These are phyloP conservation scores for Stylosanthes scabra DNA, from an alignment of 331 rosid genomes.

Conservation along the genomic window DNA sequence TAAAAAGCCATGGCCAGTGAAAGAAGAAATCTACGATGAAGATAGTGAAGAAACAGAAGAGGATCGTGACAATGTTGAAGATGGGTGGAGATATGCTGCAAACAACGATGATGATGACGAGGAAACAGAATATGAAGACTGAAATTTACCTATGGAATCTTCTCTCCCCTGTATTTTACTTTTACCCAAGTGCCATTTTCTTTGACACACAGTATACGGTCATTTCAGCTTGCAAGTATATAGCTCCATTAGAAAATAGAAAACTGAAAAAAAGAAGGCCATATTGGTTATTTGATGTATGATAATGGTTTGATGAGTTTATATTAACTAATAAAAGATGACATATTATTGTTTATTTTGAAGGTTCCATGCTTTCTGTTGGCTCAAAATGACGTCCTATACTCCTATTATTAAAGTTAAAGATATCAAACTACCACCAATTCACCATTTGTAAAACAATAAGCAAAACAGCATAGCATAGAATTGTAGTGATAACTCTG, in stretches of 20 bases:
- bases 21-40: constrained; percentile 79
- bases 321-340: constrained; percentile 20
- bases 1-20: constrained; percentile 81
- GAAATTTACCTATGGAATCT: constrained; percentile 28
- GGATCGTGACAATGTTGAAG: constrained; percentile 90
- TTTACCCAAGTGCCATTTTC: constrained; percentile 12
- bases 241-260: no score
- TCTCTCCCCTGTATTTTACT: neutral
- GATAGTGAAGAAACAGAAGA: constrained; percentile 99
- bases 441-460: no score
- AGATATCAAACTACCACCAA: no score
- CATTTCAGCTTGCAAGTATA: no score
- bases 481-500: no score
- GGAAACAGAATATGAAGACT: constrained; percentile 88
- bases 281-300: constrained; percentile 7
- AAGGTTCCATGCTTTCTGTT: neutral
- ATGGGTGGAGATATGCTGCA: constrained; percentile 85
- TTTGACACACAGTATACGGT: neutral
- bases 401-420: no score
- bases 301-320: constrained; percentile 26
- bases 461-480: no score
- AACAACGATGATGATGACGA: constrained; percentile 82
- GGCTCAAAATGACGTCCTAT: neutral
- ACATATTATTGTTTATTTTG: neutral
- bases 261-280: no score